Conservation (phyloP, 306 rosid genomes). For the Cucurbita argyrosperma region DNA sequence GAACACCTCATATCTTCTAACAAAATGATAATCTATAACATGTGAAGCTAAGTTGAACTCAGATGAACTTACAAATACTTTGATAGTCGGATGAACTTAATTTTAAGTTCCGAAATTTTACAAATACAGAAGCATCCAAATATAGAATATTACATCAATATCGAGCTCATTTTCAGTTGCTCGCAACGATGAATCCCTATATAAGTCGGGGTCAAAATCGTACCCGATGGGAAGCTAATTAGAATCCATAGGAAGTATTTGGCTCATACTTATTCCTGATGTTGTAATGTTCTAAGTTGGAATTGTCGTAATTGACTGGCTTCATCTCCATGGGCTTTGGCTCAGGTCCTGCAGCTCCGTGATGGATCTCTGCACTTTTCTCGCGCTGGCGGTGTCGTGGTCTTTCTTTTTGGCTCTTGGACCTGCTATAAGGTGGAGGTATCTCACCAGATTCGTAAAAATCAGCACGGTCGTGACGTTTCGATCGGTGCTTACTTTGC, state of each 20-base stretch:
- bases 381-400: constrained; percentile 70
- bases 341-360: constrained; percentile 35
- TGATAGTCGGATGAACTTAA: too few species aligned
- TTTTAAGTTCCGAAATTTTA: background rate
- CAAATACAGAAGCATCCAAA: background rate
- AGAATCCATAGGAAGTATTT: constrained; percentile 36
- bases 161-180: background rate
- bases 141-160: background rate
- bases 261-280: constrained; percentile 52
- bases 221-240: background rate
- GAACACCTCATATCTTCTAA: too few species aligned
- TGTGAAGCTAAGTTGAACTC: background rate
- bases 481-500: constrained; percentile 66
- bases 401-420: constrained; percentile 80
- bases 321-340: constrained; percentile 38
- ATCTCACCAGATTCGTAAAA: constrained; percentile 61
- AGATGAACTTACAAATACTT: background rate
- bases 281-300: constrained; percentile 56
- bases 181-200: background rate
- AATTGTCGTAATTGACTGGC: constrained; percentile 28
- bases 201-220: background rate
- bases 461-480: constrained; percentile 52
- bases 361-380: constrained; percentile 56
- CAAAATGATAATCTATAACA: background rate
- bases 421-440: constrained; percentile 38